Evolutionary conservation across 129 eudicot genomes (phyloP), one percentile per base, ranked within the genome.

Genomic region (Chrysanthemum makinoi): DNA sequence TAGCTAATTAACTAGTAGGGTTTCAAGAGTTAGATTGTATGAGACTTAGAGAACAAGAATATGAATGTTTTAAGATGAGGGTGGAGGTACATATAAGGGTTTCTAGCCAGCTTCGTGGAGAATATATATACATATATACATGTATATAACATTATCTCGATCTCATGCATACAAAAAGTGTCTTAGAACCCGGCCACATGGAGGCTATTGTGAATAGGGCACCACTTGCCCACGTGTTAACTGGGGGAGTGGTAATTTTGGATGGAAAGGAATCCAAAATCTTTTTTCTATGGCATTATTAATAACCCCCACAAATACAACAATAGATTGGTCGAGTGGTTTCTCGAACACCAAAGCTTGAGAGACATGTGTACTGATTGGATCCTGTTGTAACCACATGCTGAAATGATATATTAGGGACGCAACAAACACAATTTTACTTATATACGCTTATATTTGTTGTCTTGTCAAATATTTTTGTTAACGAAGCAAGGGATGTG

Each of bases 11-110:
- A 52, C 16, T 15, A 16, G n/a, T 11, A 15, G 13, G 4, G 9
- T 20, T 44, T 53, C 33, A 64, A 18, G 72, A 54, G 65, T 54
- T 46, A 48, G 47, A 52, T 65, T 65, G 22, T 65, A 56, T 53
- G 66, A 75, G 20, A 5, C 51, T 50, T 54, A 16, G 10, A 50
- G 54, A 48, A 63, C 76, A 70, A 48, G 68, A 58, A 70, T 10
- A 47, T 69, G 71, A 65, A 59, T 65, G 50, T 50, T 46, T 66
- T 69, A 66, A 62, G 65, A 63, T 73, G 72, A 39, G 66, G 11
- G 51, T 75, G 73, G 73, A 19, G 81, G 77, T 77, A 76, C 80
- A 66, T 80, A 83, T 83, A 83, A 80, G 84, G 75, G 82, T 44
- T 35, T 75, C 47, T 54, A 54, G 72, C 30, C 14, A 52, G 33